Evolutionary conservation across 441 rosid species (phyloP).

Genomic region (Arabidopsis lyrata): DNA sequence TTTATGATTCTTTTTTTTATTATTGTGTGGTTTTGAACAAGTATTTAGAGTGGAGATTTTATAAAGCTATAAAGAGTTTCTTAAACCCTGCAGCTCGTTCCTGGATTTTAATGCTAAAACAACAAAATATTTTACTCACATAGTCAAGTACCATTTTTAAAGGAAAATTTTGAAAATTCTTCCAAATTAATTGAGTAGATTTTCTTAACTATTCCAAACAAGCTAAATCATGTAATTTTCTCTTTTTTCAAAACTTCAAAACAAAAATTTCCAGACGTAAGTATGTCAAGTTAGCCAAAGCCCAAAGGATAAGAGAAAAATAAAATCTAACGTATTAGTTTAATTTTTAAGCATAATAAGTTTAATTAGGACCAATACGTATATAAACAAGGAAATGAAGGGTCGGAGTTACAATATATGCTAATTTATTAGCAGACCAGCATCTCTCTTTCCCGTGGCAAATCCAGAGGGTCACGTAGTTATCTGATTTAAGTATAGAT

Average conservation of each 20-base stretch:
- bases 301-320: neutral
- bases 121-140: neutral
- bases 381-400: neutral
- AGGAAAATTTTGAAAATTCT: neutral
- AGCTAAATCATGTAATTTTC: neutral
- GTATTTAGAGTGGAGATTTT: slow-evolving; percentile 11
- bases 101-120: neutral
- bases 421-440: slow-evolving; percentile 10
- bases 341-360: neutral
- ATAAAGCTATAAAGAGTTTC: slow-evolving; percentile 15
- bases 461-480: slow-evolving; percentile 25
- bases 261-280: neutral
- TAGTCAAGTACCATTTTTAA: neutral
- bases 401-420: neutral
- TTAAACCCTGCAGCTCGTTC: neutral
- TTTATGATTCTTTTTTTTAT: neutral
- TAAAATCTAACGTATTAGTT: neutral
- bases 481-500: slow-evolving; percentile 16
- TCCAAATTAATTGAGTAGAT: neutral
- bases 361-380: neutral
- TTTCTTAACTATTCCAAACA: neutral
- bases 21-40: neutral
- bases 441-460: slow-evolving; percentile 11
- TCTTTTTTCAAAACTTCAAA: neutral
- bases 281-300: neutral